Percentiles rank a stretch among this genome's conserved stretches.
Evolutionary conservation across 768 basidiomycete species (phyloP).

Genomic region (Mycena metata): DNA sequence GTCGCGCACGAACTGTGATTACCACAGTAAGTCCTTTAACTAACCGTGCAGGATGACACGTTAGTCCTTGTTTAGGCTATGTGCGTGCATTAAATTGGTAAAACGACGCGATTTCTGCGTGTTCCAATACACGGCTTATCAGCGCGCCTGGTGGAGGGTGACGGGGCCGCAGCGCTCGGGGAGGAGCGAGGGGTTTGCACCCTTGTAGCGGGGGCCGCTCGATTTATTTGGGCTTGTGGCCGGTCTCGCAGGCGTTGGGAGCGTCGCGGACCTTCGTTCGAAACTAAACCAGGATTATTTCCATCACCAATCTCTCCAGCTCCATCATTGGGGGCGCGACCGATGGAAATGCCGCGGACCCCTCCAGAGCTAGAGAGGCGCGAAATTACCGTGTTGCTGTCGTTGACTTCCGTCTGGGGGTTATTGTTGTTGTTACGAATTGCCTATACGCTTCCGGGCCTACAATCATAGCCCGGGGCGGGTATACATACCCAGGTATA

Average conservation of each 20-base stretch:
- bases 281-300: background rate
- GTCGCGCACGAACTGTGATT: too few species aligned
- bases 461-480: conserved; percentile 20
- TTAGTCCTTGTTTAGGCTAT: too few species aligned
- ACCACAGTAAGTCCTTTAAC: too few species aligned
- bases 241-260: background rate
- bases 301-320: conserved; percentile 4
- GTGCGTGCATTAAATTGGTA: too few species aligned
- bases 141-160: too few species aligned
- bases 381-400: background rate
- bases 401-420: background rate
- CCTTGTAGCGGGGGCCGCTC: too few species aligned
- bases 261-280: background rate
- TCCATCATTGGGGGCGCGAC: background rate
- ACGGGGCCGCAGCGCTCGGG: too few species aligned
- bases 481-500: conserved; percentile 23
- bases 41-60: too few species aligned
- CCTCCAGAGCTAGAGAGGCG: background rate
- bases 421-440: background rate
- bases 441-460: conserved; percentile 8
- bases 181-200: too few species aligned
- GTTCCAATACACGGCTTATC: too few species aligned
- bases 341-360: background rate
- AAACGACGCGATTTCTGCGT: too few species aligned
- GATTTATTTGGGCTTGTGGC: background rate